Evolutionary conservation across 2,329 filamentous ascomycete species (phyloP), one percentile per base, ranked within the genome.

Genomic region (Diaporthe sp.): DNA sequence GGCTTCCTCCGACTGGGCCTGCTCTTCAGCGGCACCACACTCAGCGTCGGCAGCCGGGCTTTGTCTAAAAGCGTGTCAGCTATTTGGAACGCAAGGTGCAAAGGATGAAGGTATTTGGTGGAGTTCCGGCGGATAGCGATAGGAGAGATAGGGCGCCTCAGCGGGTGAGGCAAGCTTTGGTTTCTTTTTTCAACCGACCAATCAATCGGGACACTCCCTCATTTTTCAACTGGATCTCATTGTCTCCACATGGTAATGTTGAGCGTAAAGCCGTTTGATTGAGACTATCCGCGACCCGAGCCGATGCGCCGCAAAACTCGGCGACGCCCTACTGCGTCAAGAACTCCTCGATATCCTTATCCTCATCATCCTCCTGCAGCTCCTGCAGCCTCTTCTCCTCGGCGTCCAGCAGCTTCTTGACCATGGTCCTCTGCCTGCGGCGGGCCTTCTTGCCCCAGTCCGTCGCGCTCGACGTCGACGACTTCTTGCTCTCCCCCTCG

Each of bases 321-420:
- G 34, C n/a, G 4, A 6, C 22, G 15, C 34, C 8, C 61, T 84
- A 89, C 81, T 91, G 88, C 79, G 90, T 88, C 82, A 95, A 83
- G 80, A 93, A 91, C 84, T 95, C 92, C 81, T 92, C 90, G 79
- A 96, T 93, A 82, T 95, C 93, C 85, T 94, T 93, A 82, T 95
- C 93, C 76, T 93, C 91, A 78, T 94, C 88, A 75, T 92, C 90
- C 79, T 92, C 91, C 76, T 86, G 83, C 68, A 85, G 82, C 80
- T 91, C 88, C 78, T 88, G 86, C 79, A 90, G 84, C 80, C 85
- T 83, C 85, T 90, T 87, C 84, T 94, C 92, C 78, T 91, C 87
- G 65, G 88, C 89, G 80, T 92, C 91, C 77, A 94, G 83, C 80
- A 93, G 82, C 81, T 91, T 89, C 87, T 91, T 92, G 76, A 94